Percentiles rank a stretch among this genome's conserved stretches.
Conservation (phyloP, 2,329 filamentous ascomycete genomes). For the Chlorencoelia australis region DNA sequence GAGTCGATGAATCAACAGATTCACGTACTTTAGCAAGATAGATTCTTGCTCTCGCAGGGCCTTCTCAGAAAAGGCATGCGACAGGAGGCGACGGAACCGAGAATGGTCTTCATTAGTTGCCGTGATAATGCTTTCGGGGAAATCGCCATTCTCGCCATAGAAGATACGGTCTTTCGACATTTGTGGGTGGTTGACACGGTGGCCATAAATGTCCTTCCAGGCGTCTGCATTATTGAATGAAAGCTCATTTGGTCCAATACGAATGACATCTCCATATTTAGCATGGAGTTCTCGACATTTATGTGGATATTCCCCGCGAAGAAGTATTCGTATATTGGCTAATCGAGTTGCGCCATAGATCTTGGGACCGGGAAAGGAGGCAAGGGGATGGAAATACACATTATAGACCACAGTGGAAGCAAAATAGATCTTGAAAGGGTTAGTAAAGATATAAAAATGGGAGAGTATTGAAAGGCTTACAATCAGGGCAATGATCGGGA, state of each 20-base stretch:
- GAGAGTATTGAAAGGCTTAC: too few relatives aligned
- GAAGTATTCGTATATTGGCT: not conserved
- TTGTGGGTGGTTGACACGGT: not conserved
- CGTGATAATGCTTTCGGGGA: not conserved
- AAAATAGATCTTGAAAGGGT: too few relatives aligned
- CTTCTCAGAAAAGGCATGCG: slow-evolving; percentile 25
- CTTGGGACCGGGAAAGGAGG: not conserved
- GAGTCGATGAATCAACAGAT: slow-evolving; percentile 4
- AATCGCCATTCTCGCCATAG: not conserved
- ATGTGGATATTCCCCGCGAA: not conserved
- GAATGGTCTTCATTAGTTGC: slow-evolving; percentile 11
- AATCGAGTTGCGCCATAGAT: not conserved
- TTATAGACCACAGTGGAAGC: slow-evolving; percentile 1
- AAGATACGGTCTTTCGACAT: not conserved
- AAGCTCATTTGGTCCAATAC: slow-evolving; percentile 38
- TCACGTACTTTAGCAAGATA: slow-evolving; percentile 11
- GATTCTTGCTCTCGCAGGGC: slow-evolving; percentile 26
- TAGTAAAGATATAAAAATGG: too few relatives aligned
- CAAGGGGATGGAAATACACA: not conserved
- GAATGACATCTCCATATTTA: slow-evolving; percentile 36
- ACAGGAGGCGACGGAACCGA: slow-evolving; percentile 19
- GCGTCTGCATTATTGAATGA: slow-evolving; percentile 24
- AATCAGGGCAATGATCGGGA: too few relatives aligned
- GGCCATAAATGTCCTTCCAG: not conserved
- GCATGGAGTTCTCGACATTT: slow-evolving; percentile 26